Base-by-base conservation (phyloP, 805 yeast genomes). In the Candida insectalens region DNA sequence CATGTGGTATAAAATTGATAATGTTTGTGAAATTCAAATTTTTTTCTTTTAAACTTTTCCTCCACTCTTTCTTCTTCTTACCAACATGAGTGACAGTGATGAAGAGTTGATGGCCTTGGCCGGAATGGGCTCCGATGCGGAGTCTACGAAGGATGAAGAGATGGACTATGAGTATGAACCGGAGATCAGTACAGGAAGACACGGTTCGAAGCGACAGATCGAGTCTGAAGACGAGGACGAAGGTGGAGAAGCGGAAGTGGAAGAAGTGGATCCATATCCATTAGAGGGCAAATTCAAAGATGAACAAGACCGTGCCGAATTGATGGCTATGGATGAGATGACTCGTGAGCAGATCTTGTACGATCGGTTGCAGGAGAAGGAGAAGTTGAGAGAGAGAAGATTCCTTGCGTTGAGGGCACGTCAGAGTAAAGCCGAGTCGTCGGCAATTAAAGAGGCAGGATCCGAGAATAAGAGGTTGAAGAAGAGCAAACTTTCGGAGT, bases 31-130 rank as follows among this genome's bases (percentile, higher is more conserved):
- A n/a, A n/a, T n/a, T n/a, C n/a, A n/a, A n/a, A n/a, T n/a, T n/a
- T n/a, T n/a, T n/a, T n/a, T n/a, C n/a, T n/a, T n/a, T n/a, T n/a
- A n/a, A n/a, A n/a, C n/a, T n/a, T n/a, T n/a, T n/a, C n/a, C n/a
- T n/a, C n/a, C 14, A 5, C 13, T 23, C n/a, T 12, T 21, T 21
- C 23, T 21, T 21, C 10, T 21, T 21, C 23, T 21, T 10, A 20
- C 6, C 18, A 31, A 33, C 6, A 83, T 83, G 94, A 78, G 88
- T 40, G 94, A 76, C 53, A 74, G 85, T 51, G 96, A 88, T 55
- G 97, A 89, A 56, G 98, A 92, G 71, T 71, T 92, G 62, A 72
- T 89, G 53, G 97, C 96, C 15, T 72, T 92, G 49, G 98, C 98
- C 33, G 97, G 94, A 40, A 77, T 70, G 18, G 23, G 23, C 23